These are phyloP conservation scores for Torulaspora microellipsoides DNA, from an alignment of 805 yeast species.

Conservation along the genomic window DNA sequence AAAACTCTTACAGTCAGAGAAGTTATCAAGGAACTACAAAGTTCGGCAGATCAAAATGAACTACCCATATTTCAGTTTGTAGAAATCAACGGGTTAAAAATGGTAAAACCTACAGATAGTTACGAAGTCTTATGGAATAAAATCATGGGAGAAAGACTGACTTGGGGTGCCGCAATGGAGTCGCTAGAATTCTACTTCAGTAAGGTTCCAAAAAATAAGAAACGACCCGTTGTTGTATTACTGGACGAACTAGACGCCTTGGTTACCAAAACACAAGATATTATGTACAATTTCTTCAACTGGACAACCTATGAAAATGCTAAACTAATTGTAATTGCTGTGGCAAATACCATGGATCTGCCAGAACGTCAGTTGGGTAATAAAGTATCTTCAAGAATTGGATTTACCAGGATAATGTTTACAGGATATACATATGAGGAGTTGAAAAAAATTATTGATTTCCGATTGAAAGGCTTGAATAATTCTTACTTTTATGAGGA, in stretches of 20 bases:
- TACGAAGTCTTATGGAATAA: slow-evolving; percentile 82
- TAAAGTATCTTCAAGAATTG: slow-evolving; percentile 87
- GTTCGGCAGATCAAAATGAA: slow-evolving; percentile 37
- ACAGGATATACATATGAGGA: slow-evolving; percentile 83
- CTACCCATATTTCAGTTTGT: slow-evolving; percentile 58
- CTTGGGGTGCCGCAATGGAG: slow-evolving; percentile 60
- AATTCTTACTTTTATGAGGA: slow-evolving; percentile 33
- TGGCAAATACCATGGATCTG: slow-evolving; percentile 95
- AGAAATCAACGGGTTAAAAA: slow-evolving; percentile 88
- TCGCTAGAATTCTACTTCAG: slow-evolving; percentile 68
- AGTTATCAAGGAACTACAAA: slow-evolving; percentile 64
- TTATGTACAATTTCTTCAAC: slow-evolving; percentile 92
- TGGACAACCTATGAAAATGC: slow-evolving; percentile 90
- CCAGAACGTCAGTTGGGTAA: slow-evolving; percentile 86
- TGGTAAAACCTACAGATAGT: slow-evolving; percentile 72
- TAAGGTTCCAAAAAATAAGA: slow-evolving; percentile 33
- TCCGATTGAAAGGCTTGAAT: slow-evolving; percentile 54
- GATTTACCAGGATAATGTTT: slow-evolving; percentile 80
- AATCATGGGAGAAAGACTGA: slow-evolving; percentile 53
- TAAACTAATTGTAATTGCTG: slow-evolving; percentile 80
- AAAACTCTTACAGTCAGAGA: slow-evolving; percentile 91
- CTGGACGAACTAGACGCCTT: slow-evolving; percentile 93
- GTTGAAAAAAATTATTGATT: slow-evolving; percentile 66
- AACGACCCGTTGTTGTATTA: slow-evolving; percentile 58
- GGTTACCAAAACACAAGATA: slow-evolving; percentile 70